Conservation (phyloP, 306 rosid genomes). For the Cucurbita argyrosperma region DNA sequence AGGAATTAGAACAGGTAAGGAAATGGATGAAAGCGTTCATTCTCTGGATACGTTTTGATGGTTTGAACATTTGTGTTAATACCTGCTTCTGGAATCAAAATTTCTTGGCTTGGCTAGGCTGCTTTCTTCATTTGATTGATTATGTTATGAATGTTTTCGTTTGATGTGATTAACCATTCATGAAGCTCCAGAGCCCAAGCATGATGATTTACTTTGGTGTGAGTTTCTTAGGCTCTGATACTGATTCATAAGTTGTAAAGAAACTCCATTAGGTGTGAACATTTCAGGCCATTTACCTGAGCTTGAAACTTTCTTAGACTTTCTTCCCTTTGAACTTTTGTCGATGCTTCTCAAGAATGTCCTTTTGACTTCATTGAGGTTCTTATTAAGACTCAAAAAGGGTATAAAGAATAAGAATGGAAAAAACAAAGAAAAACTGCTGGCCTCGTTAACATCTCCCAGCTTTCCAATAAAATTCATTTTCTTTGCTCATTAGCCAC, state of each 20-base stretch:
- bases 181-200: neutral
- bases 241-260: neutral
- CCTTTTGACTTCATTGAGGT: no score
- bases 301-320: neutral
- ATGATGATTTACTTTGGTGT: neutral
- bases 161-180: neutral
- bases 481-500: no score
- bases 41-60: neutral
- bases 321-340: no score
- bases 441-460: no score
- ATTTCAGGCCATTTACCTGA: neutral
- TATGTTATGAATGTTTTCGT: neutral
- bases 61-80: neutral
- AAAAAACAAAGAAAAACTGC: no score
- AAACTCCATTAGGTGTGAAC: neutral
- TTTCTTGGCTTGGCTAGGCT: neutral
- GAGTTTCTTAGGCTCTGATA: neutral
- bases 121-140: neutral
- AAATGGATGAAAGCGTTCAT: neutral
- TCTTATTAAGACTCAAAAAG: no score
- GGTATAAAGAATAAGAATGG: no score
- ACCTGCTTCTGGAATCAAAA: neutral
- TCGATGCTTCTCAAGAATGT: no score
- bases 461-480: no score
- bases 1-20: neutral